Conservation (phyloP, 225 moss, liverwort and hornwort species). For the Anthoceros angustus region DNA sequence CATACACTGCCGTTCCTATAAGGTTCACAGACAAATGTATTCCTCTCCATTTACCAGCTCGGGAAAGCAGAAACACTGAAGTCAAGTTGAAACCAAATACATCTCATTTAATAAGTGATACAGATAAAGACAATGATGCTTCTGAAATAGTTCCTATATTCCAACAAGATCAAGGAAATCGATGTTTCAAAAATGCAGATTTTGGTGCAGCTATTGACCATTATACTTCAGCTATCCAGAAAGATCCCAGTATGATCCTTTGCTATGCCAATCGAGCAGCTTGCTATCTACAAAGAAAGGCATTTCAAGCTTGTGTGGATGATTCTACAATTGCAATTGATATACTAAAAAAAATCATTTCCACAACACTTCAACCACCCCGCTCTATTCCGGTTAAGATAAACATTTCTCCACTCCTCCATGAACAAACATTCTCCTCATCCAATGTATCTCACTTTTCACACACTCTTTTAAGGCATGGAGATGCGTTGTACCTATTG, state of each 20-base stretch:
- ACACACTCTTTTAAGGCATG: no score
- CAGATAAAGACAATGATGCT: not conserved
- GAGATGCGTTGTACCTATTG: not conserved
- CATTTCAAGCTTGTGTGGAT: not conserved
- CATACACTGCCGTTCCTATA: not conserved
- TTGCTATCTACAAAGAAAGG: not conserved
- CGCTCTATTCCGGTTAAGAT: no score
- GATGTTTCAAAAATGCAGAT: not conserved
- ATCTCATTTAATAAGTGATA: not conserved
- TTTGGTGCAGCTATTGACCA: not conserved
- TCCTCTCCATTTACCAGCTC: not conserved
- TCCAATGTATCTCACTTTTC: no score
- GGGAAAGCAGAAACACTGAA: not conserved
- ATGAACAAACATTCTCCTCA: not conserved
- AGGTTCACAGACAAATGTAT: not conserved
- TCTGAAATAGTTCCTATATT: not conserved
- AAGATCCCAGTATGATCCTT: not conserved
- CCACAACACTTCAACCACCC: not conserved
- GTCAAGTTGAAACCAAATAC: not conserved
- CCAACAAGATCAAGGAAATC: not conserved
- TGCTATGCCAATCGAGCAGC: not conserved
- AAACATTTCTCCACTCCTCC: not conserved
- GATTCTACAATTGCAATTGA: not conserved
- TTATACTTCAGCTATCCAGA: not conserved
- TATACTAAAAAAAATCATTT: not conserved